These are phyloP conservation scores for Talaromyces ruber DNA, from an alignment of 495 filamentous ascomycete genomes.

Conservation along the genomic window DNA sequence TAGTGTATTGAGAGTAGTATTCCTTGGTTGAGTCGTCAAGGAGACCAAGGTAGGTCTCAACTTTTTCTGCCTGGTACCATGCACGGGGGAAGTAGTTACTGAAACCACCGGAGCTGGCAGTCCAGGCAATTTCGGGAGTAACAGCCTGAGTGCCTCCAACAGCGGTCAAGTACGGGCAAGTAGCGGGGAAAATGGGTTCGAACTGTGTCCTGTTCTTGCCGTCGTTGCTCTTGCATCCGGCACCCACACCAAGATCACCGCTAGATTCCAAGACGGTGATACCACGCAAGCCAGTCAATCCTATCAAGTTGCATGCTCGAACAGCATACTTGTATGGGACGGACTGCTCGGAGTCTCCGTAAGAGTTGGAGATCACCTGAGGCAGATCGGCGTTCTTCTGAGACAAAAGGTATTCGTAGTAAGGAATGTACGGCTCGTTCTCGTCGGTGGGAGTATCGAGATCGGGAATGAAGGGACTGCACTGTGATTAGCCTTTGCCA, in stretches of 20 bases:
- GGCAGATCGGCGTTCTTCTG: slow-evolving; percentile 48
- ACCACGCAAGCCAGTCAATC: slow-evolving; percentile 55
- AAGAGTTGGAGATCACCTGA: slow-evolving; percentile 68
- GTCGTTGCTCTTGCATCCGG: slow-evolving; percentile 56
- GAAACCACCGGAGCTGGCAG: slow-evolving; percentile 61
- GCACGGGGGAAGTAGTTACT: slow-evolving; percentile 55
- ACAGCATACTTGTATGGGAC: slow-evolving; percentile 56
- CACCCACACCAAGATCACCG: slow-evolving; percentile 65
- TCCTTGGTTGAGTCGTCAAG: slow-evolving; percentile 31
- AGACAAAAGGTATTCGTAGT: slow-evolving; percentile 52
- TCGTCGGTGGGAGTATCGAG: slow-evolving; percentile 48
- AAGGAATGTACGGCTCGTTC: slow-evolving; percentile 73
- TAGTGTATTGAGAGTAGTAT: slow-evolving; percentile 34
- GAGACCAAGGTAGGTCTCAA: slow-evolving; percentile 48
- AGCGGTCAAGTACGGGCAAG: slow-evolving; percentile 66
- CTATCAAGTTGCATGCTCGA: slow-evolving; percentile 58
- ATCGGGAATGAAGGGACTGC: slow-evolving; percentile 46
- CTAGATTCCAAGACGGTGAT: slow-evolving; percentile 64
- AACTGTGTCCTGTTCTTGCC: slow-evolving; percentile 59
- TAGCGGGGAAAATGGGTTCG: slow-evolving; percentile 60
- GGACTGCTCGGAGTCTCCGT: slow-evolving; percentile 68
- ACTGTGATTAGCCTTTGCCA: neutral
- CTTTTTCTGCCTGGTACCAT: slow-evolving; percentile 49
- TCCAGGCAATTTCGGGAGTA: slow-evolving; percentile 47
- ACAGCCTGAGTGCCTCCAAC: slow-evolving; percentile 58